Percentiles rank a stretch among this genome's conserved stretches.
These are phyloP conservation scores for Colletotrichum nymphaeae DNA, from an alignment of 2,329 filamentous ascomycete species.

Conservation along the genomic window DNA sequence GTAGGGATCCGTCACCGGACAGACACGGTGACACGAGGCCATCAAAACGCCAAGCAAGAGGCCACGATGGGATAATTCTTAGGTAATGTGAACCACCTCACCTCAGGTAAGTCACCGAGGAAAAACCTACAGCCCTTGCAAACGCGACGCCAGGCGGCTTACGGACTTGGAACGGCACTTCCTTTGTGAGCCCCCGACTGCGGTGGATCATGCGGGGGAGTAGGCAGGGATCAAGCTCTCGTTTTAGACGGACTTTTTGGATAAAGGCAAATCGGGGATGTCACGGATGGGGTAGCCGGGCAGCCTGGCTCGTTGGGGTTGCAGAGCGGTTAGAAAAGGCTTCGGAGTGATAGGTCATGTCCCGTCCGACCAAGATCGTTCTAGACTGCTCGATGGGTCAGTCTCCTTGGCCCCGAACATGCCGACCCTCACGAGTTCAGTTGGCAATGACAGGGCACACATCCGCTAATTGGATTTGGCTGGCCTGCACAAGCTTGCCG, in stretches of 20 bases:
- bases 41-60: neutral
- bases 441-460: neutral
- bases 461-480: neutral
- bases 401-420: neutral
- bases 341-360: neutral
- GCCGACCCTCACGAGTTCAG: neutral
- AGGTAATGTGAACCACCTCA: neutral
- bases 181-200: neutral
- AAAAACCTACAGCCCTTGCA: neutral
- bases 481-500: neutral
- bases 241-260: neutral
- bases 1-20: neutral
- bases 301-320: neutral
- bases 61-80: neutral
- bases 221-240: neutral
- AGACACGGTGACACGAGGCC: neutral
- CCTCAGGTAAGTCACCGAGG: neutral
- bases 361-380: neutral
- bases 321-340: neutral
- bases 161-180: neutral
- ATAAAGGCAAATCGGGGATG: neutral
- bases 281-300: neutral
- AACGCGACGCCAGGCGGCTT: neutral
- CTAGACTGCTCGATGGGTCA: conserved; percentile 1
- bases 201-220: conserved; percentile 19